Conservation (phyloP, 768 basidiomycete genomes). For the Mycena filopes region DNA sequence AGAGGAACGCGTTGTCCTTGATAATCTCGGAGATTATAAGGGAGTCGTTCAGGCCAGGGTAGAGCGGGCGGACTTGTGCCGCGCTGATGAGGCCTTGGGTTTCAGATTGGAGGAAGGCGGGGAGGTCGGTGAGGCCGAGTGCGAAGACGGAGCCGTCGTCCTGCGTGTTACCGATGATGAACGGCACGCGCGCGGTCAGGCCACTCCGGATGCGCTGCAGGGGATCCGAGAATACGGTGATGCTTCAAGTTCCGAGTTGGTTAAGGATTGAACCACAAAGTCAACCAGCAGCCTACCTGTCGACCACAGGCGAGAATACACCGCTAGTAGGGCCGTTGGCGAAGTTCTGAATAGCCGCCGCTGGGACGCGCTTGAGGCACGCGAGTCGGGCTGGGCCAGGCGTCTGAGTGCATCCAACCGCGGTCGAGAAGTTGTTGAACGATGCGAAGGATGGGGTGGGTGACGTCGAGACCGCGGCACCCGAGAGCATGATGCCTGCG, state of each 20-base stretch:
- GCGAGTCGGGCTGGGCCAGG: constrained; percentile 35
- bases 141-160: constrained; percentile 32
- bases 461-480: not conserved
- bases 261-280: not conserved
- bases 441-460: constrained; percentile 10
- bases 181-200: constrained; percentile 27
- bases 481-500: constrained; percentile 27
- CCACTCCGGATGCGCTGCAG: constrained; percentile 28
- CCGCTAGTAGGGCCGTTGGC: constrained; percentile 27
- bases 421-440: constrained; percentile 29
- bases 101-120: constrained; percentile 15
- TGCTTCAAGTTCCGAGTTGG: not conserved
- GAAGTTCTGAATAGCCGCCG: constrained; percentile 30
- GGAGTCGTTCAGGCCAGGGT: constrained; percentile 35
- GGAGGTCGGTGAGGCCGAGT: constrained; percentile 21
- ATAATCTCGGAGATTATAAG: constrained; percentile 28
- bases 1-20: constrained; percentile 31
- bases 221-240: constrained; percentile 28
- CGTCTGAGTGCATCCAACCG: constrained; percentile 31
- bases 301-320: constrained; percentile 16
- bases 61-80: constrained; percentile 28
- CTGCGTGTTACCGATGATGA: constrained; percentile 32
- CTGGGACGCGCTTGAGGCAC: constrained; percentile 38
- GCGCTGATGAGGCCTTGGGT: constrained; percentile 16
- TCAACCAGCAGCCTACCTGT: constrained; percentile 23